phyloP scores from a whole-genome alignment of 2,329 filamentous ascomycete species.

The Cytospora schulzeri region DNA sequence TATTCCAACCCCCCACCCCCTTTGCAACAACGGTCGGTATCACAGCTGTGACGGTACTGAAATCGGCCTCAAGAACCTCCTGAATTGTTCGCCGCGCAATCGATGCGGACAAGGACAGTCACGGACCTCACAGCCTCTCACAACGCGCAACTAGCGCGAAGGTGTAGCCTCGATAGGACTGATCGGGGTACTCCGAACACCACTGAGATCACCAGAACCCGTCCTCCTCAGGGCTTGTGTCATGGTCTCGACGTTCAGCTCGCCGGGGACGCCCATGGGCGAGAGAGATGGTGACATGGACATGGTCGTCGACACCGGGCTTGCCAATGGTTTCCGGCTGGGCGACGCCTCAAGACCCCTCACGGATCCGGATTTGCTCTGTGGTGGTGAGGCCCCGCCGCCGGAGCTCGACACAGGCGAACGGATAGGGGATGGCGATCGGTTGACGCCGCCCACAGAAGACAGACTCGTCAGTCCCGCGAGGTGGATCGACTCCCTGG shows the following conservation, averaged over 20 bases:
- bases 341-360: conserved; percentile 73
- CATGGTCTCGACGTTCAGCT: conserved; percentile 93
- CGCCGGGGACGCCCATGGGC: conserved; percentile 45
- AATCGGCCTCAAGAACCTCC: background rate
- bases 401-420: conserved; percentile 77
- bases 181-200: conserved; percentile 56
- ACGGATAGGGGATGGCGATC: conserved; percentile 78
- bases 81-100: background rate
- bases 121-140: conserved; percentile 7
- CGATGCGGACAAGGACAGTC: conserved; percentile 8
- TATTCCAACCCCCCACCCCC: background rate
- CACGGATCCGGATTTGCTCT: conserved; percentile 73
- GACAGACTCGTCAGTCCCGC: conserved; percentile 66
- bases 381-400: conserved; percentile 62
- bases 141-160: conserved; percentile 29
- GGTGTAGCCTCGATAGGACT: conserved; percentile 55
- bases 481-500: conserved; percentile 70
- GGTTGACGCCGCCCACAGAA: conserved; percentile 46
- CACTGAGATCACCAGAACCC: conserved; percentile 75
- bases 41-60: conserved; percentile 9
- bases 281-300: conserved; percentile 24
- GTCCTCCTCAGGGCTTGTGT: conserved; percentile 83
- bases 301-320: conserved; percentile 56
- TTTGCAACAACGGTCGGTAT: background rate
- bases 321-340: conserved; percentile 61